Evolutionary conservation across 2,329 filamentous ascomycete species (phyloP).

Genomic region (Ophiostoma ips): DNA sequence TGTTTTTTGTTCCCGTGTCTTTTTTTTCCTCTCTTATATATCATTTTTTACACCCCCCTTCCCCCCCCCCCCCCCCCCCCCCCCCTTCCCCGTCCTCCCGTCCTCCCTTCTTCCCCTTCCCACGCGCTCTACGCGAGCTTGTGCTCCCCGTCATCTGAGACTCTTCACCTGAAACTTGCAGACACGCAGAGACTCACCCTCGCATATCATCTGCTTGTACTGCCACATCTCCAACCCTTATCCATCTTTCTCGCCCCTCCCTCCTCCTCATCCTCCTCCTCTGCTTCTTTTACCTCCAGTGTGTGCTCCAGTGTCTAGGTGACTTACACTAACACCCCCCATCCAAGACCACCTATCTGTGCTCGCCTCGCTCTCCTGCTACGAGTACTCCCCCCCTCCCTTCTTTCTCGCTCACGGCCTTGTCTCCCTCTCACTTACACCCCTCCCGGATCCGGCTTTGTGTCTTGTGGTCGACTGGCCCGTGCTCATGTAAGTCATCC

Average conservation of each 20-base stretch:
- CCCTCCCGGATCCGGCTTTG: not conserved
- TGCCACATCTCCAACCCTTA: not conserved
- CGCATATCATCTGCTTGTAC: too few species aligned
- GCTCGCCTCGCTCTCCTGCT: too few species aligned
- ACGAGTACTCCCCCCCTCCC: too few species aligned
- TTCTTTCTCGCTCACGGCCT: too few species aligned
- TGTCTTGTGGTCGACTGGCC: not conserved
- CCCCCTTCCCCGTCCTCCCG: not conserved
- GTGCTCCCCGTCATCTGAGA: conserved; percentile 11
- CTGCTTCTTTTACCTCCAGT: not conserved
- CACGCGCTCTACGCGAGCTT: conserved; percentile 11
- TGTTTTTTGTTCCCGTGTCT: too few species aligned
- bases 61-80: not conserved
- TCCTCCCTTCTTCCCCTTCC: not conserved
- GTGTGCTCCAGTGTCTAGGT: too few species aligned
- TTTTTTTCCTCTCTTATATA: not conserved
- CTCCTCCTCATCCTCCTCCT: too few species aligned
- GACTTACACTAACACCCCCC: not conserved
- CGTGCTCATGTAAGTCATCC: not conserved
- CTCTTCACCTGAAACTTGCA: not conserved
- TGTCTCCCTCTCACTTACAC: not conserved
- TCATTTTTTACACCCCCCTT: not conserved
- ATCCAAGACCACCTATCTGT: too few species aligned
- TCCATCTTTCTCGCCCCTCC: not conserved
- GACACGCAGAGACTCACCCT: too few species aligned